Base-by-base conservation (phyloP, 2,329 filamentous ascomycete genomes). In the Aspergillus luchuensis region DNA sequence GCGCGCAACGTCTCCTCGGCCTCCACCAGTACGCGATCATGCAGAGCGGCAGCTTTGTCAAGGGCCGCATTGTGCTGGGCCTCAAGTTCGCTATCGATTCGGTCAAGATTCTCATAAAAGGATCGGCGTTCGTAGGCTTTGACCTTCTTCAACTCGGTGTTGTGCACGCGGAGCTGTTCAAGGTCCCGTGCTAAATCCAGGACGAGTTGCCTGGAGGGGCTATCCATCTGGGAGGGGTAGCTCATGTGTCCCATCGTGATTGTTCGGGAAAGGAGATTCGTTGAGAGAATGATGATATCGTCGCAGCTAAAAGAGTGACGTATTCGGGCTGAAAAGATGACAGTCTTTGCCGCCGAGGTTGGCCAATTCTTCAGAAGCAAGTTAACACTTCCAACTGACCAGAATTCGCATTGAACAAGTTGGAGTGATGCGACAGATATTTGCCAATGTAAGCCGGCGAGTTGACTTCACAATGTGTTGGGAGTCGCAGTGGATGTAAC, bases 51-150 rank as follows among this genome's bases (percentile, higher is more conserved):
- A 4, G 89, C 89, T 50, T 84, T 84, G 49, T 84, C 85, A 15
- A 94, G 82, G 13, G 89, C 89, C 66, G 87, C 84, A 60, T 84
- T 82, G 71, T 91, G 89, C 58, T 80, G 81, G 53, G 84, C 79
- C 70, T 88, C 87, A 36, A 84, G 85, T 64, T 90, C 87, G 38
- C 85, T 82, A 33, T 85, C 82, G 55, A 87, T 84, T 43, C 80
- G 80, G 60, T 92, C 87, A 28, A 91, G 83, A 23, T 80, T 83
- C 21, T 86, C 82, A 45, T 86, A 80, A 61, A 85, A 85, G 8
- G 72, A 66, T 41, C 73, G 72, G 5, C 75, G 73, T 57, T 80
- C 78, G 65, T 78, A 80, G 13, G 72, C 73, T 58, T 80, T 75
- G 25, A 79, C 77, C 36, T 74, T 75, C 54, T 78, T 78, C n/a